A percentile compares a stretch with the other conserved stretches of the same genome.
Conservation (phyloP, 768 basidiomycete genomes). For the Mycena albidolilacea region DNA sequence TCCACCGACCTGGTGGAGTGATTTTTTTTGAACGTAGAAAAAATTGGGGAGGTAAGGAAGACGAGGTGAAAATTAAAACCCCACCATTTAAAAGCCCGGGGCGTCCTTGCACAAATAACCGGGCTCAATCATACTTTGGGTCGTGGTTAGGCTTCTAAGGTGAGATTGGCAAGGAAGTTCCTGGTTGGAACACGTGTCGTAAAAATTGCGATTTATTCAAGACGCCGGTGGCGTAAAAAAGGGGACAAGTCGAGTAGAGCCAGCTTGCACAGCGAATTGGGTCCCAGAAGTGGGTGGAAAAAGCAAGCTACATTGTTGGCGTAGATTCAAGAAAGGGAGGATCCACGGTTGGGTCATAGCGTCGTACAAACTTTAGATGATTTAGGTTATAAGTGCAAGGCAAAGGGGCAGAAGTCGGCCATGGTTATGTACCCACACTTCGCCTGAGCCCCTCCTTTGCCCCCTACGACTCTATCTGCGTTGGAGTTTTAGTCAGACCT, state of each 20-base stretch:
- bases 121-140: constrained; percentile 36
- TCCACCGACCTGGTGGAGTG: constrained; percentile 59
- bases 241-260: neutral
- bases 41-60: constrained; percentile 21
- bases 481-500: neutral
- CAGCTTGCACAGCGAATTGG: neutral
- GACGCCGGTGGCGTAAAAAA: neutral
- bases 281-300: neutral
- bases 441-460: constrained; percentile 4
- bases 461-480: neutral
- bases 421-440: constrained; percentile 16
- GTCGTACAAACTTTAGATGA: constrained; percentile 37
- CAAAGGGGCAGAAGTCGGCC: constrained; percentile 17
- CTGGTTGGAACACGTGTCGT: constrained; percentile 19
- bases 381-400: constrained; percentile 31
- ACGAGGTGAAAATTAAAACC: constrained; percentile 4
- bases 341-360: constrained; percentile 29
- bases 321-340: constrained; percentile 8
- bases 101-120: constrained; percentile 26
- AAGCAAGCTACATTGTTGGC: neutral
- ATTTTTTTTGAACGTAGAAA: constrained; percentile 64
- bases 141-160: constrained; percentile 34
- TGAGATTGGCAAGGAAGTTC: constrained; percentile 36
- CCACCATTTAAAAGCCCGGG: constrained; percentile 29
- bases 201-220: neutral